Evolutionary conservation across 805 yeast genomes (phyloP).

Genomic region (Torulaspora delbrueckii): DNA sequence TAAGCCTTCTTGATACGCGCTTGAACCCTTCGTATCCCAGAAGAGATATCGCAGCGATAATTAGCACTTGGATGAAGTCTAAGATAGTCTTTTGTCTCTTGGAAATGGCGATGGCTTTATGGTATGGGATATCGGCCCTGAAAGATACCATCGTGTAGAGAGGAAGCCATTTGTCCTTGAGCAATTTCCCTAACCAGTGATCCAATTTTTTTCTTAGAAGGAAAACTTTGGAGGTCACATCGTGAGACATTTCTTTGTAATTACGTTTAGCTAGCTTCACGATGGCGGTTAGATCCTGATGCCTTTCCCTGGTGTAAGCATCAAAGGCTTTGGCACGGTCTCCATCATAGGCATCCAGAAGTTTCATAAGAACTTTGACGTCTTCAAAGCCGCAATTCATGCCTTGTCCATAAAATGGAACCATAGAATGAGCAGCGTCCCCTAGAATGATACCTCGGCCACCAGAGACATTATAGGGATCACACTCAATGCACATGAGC

Average conservation of each 20-base stretch:
- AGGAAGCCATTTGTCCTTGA: constrained; percentile 72
- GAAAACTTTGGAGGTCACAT: constrained; percentile 60
- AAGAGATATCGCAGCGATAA: constrained; percentile 9
- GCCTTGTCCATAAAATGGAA: constrained; percentile 97
- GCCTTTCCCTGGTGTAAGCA: constrained; percentile 51
- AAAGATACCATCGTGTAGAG: constrained; percentile 90
- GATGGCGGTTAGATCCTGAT: constrained; percentile 68
- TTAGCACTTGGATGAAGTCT: constrained; percentile 17
- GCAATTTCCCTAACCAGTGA: constrained; percentile 50
- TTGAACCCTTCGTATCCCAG: constrained; percentile 8
- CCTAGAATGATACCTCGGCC: constrained; percentile 65
- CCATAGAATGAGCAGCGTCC: constrained; percentile 96
- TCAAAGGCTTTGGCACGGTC: constrained; percentile 49
- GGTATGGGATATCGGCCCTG: constrained; percentile 74
- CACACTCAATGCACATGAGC: constrained; percentile 65
- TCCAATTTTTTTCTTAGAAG: constrained; percentile 66
- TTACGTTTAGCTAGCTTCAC: constrained; percentile 73
- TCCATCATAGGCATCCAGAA: constrained; percentile 38
- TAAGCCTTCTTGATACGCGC: not conserved
- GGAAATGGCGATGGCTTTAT: constrained; percentile 55
- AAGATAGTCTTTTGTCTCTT: constrained; percentile 52
- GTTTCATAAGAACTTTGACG: constrained; percentile 58
- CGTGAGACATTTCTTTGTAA: constrained; percentile 81
- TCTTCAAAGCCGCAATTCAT: constrained; percentile 97
- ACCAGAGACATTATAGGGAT: constrained; percentile 62